phyloP scores from a whole-genome alignment of 2,329 filamentous ascomycete genomes.

The Stachybotrys chartarum region DNA sequence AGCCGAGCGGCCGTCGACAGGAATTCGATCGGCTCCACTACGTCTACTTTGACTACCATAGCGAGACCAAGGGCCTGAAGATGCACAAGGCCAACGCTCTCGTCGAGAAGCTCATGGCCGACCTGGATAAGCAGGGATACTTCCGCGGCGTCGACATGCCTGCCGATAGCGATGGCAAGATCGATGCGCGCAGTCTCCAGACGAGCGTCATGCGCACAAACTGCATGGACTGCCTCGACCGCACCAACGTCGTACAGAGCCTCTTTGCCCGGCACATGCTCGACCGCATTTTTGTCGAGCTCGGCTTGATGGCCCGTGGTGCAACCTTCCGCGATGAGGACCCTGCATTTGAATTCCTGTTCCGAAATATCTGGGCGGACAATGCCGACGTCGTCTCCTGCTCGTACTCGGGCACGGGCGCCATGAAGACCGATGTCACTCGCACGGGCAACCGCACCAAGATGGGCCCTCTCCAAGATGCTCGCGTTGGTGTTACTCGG shows the following conservation, averaged over 20 bases:
- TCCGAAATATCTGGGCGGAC: conserved; percentile 97
- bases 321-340: conserved; percentile 73
- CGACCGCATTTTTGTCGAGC: conserved; percentile 79
- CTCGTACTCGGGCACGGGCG: conserved; percentile 91
- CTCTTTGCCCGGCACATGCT: conserved; percentile 89
- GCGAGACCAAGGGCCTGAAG: conserved; percentile 88
- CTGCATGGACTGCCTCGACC: conserved; percentile 98
- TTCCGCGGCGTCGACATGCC: conserved; percentile 89
- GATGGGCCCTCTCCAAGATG: conserved; percentile 75
- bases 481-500: conserved; percentile 79
- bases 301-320: conserved; percentile 70
- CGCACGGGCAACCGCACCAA: conserved; percentile 86
- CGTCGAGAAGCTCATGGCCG: conserved; percentile 72
- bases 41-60: conserved; percentile 97
- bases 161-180: conserved; percentile 57
- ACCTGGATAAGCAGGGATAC: conserved; percentile 74
- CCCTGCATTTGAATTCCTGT: conserved; percentile 75
- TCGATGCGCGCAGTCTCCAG: conserved; percentile 77
- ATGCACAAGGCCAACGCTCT: conserved; percentile 89
- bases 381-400: conserved; percentile 93
- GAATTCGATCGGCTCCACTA: conserved; percentile 85
- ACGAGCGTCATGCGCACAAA: conserved; percentile 92
- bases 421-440: conserved; percentile 96
- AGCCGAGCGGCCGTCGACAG: conserved; percentile 50
- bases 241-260: conserved; percentile 95